Evolutionary conservation across 176 grass and related monocot genomes (phyloP).

Genomic region (Puccinellia tenuiflora): DNA sequence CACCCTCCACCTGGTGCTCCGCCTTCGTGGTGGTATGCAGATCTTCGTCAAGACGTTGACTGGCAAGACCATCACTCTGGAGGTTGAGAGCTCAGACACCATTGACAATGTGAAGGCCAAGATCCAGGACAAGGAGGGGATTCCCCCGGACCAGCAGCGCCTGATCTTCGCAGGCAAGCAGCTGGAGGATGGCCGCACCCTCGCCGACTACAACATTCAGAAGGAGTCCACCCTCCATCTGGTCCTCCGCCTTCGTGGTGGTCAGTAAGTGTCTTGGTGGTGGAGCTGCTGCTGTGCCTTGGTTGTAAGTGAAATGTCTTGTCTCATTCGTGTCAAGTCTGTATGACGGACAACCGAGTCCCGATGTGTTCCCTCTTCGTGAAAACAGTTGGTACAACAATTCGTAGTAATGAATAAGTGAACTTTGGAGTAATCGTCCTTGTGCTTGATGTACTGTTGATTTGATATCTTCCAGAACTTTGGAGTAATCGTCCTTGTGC

Average conservation of each 20-base stretch:
- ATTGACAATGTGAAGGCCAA: constrained; percentile 28
- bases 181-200: constrained; percentile 62
- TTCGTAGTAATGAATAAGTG: constrained; percentile 12
- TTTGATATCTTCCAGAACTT: neutral
- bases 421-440: neutral
- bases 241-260: constrained; percentile 55
- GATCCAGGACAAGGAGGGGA: constrained; percentile 77
- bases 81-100: neutral
- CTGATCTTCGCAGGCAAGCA: constrained; percentile 55
- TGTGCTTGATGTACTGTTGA: neutral
- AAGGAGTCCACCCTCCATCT: constrained; percentile 67
- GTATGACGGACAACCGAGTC: neutral
- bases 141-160: constrained; percentile 63
- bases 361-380: neutral
- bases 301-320: neutral
- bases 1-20: constrained; percentile 67
- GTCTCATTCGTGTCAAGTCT: neutral
- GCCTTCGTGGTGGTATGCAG: constrained; percentile 50
- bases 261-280: constrained; percentile 15
- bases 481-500: no score
- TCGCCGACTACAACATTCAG: constrained; percentile 63
- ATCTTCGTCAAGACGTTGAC: no score
- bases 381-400: neutral
- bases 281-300: constrained; percentile 9
- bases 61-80: no score